phyloP scores from a whole-genome alignment of 1,139 yeast species.

The Yamadazyma conglobata region DNA sequence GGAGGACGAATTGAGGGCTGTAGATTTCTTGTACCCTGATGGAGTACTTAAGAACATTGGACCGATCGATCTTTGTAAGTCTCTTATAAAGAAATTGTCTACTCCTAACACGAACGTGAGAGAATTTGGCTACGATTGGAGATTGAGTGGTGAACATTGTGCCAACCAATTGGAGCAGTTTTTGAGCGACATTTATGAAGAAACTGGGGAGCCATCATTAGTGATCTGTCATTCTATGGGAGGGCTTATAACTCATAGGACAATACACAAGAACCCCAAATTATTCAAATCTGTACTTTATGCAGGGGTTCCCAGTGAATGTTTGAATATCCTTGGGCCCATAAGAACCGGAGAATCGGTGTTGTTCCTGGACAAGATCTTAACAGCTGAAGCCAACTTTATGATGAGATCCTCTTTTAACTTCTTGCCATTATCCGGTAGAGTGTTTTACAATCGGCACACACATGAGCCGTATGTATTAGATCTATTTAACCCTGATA shows the following conservation, averaged over 20 bases:
- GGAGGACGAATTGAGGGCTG: constrained; percentile 56
- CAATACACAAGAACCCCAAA: constrained; percentile 63
- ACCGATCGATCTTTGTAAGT: constrained; percentile 75
- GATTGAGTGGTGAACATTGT: constrained; percentile 58
- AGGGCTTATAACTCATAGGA: constrained; percentile 78
- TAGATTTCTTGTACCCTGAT: constrained; percentile 58
- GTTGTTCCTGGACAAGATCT: constrained; percentile 64
- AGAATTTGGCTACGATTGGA: constrained; percentile 91
- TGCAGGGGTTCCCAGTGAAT: constrained; percentile 81
- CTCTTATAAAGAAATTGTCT: constrained; percentile 52
- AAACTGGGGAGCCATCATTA: constrained; percentile 53
- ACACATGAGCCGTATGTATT: constrained; percentile 58
- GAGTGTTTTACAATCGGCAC: constrained; percentile 61
- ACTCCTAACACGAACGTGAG: constrained; percentile 64
- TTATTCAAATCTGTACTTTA: constrained; percentile 71
- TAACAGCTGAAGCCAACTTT: constrained; percentile 80
- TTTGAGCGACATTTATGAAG: constrained; percentile 37
- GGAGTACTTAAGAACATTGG: constrained; percentile 82
- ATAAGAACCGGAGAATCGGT: constrained; percentile 78
- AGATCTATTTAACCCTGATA: constrained; percentile 75
- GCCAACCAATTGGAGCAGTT: constrained; percentile 48
- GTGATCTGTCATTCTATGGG: constrained; percentile 94
- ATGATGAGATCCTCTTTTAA: constrained; percentile 83
- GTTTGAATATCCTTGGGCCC: constrained; percentile 86
- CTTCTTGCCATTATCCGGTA: constrained; percentile 73